A percentile compares a stretch with the other conserved stretches of the same genome.
These are phyloP conservation scores for Silene conica DNA, from an alignment of 148 eudicot genomes.

Conservation along the genomic window DNA sequence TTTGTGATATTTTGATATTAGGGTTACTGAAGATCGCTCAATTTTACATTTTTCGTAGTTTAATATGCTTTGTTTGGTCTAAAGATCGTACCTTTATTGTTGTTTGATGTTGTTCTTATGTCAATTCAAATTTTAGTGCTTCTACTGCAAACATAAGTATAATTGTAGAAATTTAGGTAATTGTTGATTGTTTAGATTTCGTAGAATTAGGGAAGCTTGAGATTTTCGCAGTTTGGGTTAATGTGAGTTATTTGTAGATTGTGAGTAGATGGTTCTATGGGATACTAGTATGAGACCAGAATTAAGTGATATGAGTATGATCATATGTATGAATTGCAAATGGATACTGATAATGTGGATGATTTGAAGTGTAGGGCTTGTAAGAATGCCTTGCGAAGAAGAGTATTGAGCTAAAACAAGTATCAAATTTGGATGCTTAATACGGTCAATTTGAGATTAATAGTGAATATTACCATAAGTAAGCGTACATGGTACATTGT, in stretches of 20 bases:
- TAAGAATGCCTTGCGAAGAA: not conserved
- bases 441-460: not conserved
- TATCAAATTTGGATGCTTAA: not conserved
- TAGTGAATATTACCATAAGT: not conserved
- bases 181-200: not conserved
- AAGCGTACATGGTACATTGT: not conserved
- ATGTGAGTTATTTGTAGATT: not conserved
- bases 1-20: not conserved
- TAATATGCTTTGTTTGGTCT: not conserved
- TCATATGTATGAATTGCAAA: not conserved
- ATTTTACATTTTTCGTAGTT: not conserved
- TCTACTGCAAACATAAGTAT: not conserved
- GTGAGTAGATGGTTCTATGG: not conserved
- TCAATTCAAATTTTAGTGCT: not conserved
- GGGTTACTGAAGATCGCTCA: conserved; percentile 6
- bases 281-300: not conserved
- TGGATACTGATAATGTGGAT: not conserved
- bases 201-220: not conserved
- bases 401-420: not conserved
- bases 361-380: not conserved
- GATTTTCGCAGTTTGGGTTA: not conserved
- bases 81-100: conserved; percentile 1
- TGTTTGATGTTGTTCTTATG: not conserved
- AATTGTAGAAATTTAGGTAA: not conserved
- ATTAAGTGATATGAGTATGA: not conserved